Base-by-base conservation (phyloP, 1,284 basidiomycete genomes). In the Naganishia sp. region DNA sequence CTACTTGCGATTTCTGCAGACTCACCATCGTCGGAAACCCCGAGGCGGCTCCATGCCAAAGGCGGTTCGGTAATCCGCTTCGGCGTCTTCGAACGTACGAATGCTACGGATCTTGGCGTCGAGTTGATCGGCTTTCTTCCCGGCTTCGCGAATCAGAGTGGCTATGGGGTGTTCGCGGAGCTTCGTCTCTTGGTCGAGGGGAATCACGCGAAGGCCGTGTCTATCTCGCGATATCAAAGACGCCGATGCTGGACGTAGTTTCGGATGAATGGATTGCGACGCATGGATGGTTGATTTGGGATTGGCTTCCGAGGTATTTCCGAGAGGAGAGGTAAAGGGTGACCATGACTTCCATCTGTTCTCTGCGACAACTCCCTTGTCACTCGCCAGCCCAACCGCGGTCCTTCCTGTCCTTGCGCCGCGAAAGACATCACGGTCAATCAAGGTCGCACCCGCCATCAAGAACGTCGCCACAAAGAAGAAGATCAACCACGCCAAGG, bases 1-100 rank as follows among this genome's bases (percentile, higher is more conserved):
- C 44, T 15, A 10, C 18, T 15, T 4, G 44, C 7, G 9, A 46
- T 13, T 2, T 46, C n/a, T 11, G 1, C 7, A 15, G 7, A 70
- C 75, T 64, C 45, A 75, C 77, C 77, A 79, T 10, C 49, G 23
- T 10, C 76, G 74, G 55, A 78, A 78, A 2, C 76, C 77, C 43
- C 69, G 69, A 1, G 78, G 77, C 15, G 78, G 76, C 36, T 70
- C 57, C 71, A 77, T 73, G 10, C 70, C 69, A 42, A 71, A 77
- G 0, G 70, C 71, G 28, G 63, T 42, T 43, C 64, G 54, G 64
- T 79, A 78, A 67, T 77, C 75, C 16, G 66, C 59, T 5, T 72
- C 73, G 2, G 75, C 73, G 55, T 76, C 73, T 39, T 72, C 53
- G 21, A 77, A 55, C 4, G 63, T 66, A 28, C 54, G 49, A 13